Evolutionary conservation across 2,329 filamentous ascomycete species (phyloP), one percentile per base, ranked within the genome.

Genomic region (Paraphaeosphaeria sporulosa): DNA sequence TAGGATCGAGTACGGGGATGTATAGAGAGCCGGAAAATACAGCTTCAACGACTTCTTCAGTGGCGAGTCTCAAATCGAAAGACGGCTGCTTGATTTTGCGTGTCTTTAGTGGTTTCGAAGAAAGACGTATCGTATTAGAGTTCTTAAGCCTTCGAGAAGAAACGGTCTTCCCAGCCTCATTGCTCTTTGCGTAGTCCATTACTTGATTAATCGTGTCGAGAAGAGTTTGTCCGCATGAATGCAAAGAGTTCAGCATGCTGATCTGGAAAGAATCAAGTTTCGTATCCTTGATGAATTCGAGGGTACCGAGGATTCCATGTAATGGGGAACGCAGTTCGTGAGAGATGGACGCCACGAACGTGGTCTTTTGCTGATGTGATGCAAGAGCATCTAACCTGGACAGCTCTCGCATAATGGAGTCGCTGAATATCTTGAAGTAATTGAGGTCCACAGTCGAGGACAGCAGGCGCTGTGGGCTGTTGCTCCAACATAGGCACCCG

Each of bases 331-430:
- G 79, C 12, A 88, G 73, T 58, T 78, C 76, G 38, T 78, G 76
- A 3, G 68, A 72, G 30, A 78, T 72, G 7, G 72, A 75, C n/a
- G 71, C 70, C 8, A 79, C 65, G 52, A 78, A 75, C 8, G 75
- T 71, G 8, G 71, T 68, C 49, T 77, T 77, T 9, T 54, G 51
- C 23, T 75, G 68, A 13, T 71, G 70, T 17, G 72, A 67, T 32
- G 82, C 81, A 38, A 83, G 73, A 0, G 83, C 84, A 59, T 87
- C 83, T 49, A 86, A 61, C 1, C 83, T 79, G 0, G 83, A 80
- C 0, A 89, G 76, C 55, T 89, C 86, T 0, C 84, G 81, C 79
- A 87, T 87, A 17, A 86, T 83, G 0, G 83, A 82, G 55, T 84
- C 82, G 25, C 75, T 72, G 55, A 79, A 78, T 0, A 76, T 65